phyloP scores from a whole-genome alignment of 2,329 filamentous ascomycete genomes.

The Pyrenochaeta sp. region DNA sequence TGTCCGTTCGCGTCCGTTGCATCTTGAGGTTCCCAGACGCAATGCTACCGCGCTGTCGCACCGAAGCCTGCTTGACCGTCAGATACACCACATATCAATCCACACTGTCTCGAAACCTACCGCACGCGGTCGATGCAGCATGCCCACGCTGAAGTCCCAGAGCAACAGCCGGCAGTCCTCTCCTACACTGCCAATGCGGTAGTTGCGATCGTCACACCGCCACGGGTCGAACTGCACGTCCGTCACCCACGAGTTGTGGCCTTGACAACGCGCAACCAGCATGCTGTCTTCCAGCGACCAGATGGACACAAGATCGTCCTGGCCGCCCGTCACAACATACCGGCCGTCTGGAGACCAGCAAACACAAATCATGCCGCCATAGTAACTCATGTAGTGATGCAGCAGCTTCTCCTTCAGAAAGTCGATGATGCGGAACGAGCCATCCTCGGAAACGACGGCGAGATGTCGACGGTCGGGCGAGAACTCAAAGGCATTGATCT shows the following conservation, averaged over 20 bases:
- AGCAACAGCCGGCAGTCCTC: constrained; percentile 90
- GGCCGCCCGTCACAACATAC: constrained; percentile 92
- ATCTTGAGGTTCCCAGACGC: constrained; percentile 57
- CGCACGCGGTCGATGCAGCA: constrained; percentile 90
- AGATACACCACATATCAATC: constrained; percentile 7
- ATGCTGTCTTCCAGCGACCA: constrained; percentile 87
- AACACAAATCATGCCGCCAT: constrained; percentile 89
- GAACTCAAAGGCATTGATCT: constrained; percentile 90
- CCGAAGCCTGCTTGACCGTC: constrained; percentile 55
- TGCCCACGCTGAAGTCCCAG: constrained; percentile 98
- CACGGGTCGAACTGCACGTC: constrained; percentile 95
- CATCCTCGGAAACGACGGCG: constrained; percentile 91
- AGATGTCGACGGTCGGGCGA: constrained; percentile 88
- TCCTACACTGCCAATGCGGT: constrained; percentile 94
- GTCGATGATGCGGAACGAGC: constrained; percentile 87
- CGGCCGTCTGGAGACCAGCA: constrained; percentile 98
- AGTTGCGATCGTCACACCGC: constrained; percentile 94
- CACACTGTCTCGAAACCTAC: constrained; percentile 60
- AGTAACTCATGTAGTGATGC: constrained; percentile 89
- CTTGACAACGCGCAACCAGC: constrained; percentile 90
- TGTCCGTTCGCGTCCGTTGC: constrained; percentile 65
- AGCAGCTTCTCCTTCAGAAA: constrained; percentile 92
- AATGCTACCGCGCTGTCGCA: constrained; percentile 64
- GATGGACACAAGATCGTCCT: constrained; percentile 95
- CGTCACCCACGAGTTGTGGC: constrained; percentile 95